phyloP scores from a whole-genome alignment of 257 asterid species.

The Solanum ossicruentum region DNA sequence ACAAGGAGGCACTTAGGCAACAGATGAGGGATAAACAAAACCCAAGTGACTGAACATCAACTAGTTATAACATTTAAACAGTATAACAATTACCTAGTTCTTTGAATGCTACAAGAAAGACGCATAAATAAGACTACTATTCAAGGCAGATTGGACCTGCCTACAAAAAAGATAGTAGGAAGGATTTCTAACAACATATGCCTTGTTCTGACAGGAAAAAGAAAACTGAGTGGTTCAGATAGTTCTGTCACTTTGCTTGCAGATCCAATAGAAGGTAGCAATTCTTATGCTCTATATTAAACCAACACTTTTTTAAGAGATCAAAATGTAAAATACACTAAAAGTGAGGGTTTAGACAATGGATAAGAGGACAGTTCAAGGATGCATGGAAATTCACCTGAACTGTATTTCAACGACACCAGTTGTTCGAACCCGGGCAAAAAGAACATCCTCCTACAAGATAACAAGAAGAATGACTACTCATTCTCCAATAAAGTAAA shows the following conservation, averaged over 20 bases:
- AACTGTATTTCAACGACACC: constrained; percentile 98
- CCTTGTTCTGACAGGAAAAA: not conserved
- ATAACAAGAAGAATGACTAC: constrained; percentile 8
- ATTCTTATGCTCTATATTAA: not conserved
- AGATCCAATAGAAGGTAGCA: not conserved
- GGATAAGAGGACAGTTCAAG: not conserved
- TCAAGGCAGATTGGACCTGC: not conserved
- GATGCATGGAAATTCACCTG: constrained; percentile 46
- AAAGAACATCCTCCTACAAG: constrained; percentile 89
- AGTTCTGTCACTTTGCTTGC: not conserved
- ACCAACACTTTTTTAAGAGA: not conserved
- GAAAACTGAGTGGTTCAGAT: not conserved
- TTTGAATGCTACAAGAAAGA: not conserved
- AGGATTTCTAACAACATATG: not conserved
- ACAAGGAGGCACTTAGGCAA: not conserved
- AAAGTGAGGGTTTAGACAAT: not conserved
- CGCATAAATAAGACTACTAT: not conserved
- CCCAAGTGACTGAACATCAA: not conserved
- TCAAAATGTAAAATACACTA: not conserved
- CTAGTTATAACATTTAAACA: not conserved
- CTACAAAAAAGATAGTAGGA: not conserved
- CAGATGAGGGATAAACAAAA: not conserved
- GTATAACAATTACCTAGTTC: not conserved
- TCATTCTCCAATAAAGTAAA: not conserved
- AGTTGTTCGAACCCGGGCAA: constrained; percentile 96